phyloP scores from a whole-genome alignment of 257 asterid species.

The Salvia miltiorrhiza region DNA sequence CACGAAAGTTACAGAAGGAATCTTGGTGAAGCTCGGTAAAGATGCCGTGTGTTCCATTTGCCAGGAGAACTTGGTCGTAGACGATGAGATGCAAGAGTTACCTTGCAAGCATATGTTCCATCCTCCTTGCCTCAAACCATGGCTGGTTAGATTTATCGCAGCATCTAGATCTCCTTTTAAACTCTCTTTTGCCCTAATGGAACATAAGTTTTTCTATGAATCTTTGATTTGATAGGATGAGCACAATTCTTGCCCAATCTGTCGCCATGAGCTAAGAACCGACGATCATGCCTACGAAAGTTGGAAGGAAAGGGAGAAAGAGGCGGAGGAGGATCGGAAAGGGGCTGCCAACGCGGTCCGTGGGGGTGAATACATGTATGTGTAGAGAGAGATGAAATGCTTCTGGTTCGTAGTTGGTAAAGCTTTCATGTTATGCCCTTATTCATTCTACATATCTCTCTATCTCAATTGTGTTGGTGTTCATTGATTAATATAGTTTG shows the following conservation, averaged over 20 bases:
- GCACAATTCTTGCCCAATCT: constrained; percentile 94
- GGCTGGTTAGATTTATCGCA: constrained; percentile 68
- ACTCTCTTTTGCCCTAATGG: not conserved
- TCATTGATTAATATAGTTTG: not conserved
- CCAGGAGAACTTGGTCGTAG: constrained; percentile 66
- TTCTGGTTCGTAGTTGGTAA: too few species aligned
- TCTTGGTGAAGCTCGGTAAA: constrained; percentile 59
- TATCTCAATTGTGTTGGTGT: not conserved
- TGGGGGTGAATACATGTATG: constrained; percentile 95
- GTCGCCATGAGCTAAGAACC: constrained; percentile 88
- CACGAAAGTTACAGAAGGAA: constrained; percentile 52
- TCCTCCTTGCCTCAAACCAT: constrained; percentile 97
- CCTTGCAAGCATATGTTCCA: constrained; percentile 95
- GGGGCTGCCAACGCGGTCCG: constrained; percentile 97
- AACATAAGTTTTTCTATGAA: not conserved
- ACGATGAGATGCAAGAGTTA: constrained; percentile 85
- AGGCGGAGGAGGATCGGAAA: constrained; percentile 94
- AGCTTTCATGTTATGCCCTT: not conserved
- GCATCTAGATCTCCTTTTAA: not conserved
- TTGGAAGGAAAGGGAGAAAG: constrained; percentile 91
- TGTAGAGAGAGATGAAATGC: constrained; percentile 39
- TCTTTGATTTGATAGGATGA: constrained; percentile 49
- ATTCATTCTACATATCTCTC: not conserved
- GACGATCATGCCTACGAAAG: constrained; percentile 90
- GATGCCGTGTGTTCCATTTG: constrained; percentile 90